Base-by-base conservation (phyloP, 495 filamentous ascomycete genomes). In the Penicillium macrosclerotiorum region DNA sequence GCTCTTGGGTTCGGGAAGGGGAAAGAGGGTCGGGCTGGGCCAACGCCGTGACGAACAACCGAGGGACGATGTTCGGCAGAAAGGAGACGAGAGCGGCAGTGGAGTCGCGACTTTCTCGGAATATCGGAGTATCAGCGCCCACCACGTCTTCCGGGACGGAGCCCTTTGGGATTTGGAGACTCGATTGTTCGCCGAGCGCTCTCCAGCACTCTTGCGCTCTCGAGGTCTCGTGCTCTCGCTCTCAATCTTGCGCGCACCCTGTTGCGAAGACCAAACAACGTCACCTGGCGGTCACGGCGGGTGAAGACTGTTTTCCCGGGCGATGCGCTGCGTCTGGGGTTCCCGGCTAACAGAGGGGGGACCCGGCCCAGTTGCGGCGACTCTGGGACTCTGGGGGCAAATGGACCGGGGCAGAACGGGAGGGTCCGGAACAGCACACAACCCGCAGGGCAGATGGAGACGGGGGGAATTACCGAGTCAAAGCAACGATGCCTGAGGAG, bases 41-140 rank as follows among this genome's bases (percentile, higher is more conserved):
- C 49, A 34, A 25, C 41, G 43, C 49, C 46, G 54, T 24, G 18
- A 29, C 2, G 38, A 44, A 62, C 59, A 59, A 51, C 59, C 59
- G 59, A 62, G 55, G 59, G 54, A 54, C 53, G 52, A 62, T 44
- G 16, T 56, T 64, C 60, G 60, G 60, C 55, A 56, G 55, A 55
- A 64, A 46, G 60, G 57, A 62, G 26, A 32, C n/a, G 5, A 18
- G 43, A n/a, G 27, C 26, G 27, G 45, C 43, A 26, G 52, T 58
- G 55, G 52, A 52, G 52, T 50, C 54, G 48, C 45, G 38, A 22
- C 16, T n/a, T n/a, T n/a, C n/a, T n/a, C n/a, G n/a, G n/a, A n/a
- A n/a, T n/a, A n/a, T n/a, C n/a, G n/a, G n/a, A n/a, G n/a, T 34
- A 23, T 18, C 24, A 12, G 25, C 40, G 40, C 29, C 29, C 33